Evolutionary conservation across 78 protist genomes (phyloP).

Genomic region (Capsaspora owczarzaki): DNA sequence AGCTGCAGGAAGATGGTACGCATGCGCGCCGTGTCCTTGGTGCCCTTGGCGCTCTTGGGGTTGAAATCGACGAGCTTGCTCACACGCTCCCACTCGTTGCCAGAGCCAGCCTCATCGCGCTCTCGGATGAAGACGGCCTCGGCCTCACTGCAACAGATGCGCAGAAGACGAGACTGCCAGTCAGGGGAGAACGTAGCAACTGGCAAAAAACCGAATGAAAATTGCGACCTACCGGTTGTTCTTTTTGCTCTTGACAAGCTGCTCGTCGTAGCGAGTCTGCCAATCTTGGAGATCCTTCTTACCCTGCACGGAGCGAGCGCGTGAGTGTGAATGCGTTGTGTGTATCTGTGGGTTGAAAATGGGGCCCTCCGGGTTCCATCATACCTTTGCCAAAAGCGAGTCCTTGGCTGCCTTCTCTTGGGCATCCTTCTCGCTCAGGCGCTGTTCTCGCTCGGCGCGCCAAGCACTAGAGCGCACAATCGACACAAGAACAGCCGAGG

Average conservation of each 20-base stretch:
- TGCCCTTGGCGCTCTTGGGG: slow-evolving; percentile 9
- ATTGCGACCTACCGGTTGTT: not conserved
- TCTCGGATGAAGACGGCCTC: slow-evolving; percentile 2
- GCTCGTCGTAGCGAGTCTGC: slow-evolving; percentile 20
- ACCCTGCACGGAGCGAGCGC: too few relatives aligned
- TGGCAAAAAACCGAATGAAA: not conserved
- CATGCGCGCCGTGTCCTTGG: slow-evolving; percentile 20
- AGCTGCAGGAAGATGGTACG: slow-evolving; percentile 21
- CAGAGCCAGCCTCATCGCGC: not conserved
- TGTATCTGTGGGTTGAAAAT: too few relatives aligned
- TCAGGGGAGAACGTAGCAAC: not conserved
- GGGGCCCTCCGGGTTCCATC: too few relatives aligned
- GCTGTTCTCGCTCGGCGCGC: slow-evolving; percentile 18
- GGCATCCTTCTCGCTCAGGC: slow-evolving; percentile 11
- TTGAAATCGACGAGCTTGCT: slow-evolving; percentile 18
- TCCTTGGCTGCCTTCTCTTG: not conserved
- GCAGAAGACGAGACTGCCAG: not conserved
- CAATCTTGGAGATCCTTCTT: slow-evolving; percentile 7
- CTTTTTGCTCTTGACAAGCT: not conserved
- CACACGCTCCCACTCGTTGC: slow-evolving; percentile 14
- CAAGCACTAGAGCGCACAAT: not conserved
- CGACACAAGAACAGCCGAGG: not conserved
- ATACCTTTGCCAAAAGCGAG: slow-evolving; percentile 1
- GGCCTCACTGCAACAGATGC: not conserved
- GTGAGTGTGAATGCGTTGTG: too few relatives aligned